phyloP scores from a whole-genome alignment of 495 filamentous ascomycete species.

The Hypomontagnella submonticulosa region DNA sequence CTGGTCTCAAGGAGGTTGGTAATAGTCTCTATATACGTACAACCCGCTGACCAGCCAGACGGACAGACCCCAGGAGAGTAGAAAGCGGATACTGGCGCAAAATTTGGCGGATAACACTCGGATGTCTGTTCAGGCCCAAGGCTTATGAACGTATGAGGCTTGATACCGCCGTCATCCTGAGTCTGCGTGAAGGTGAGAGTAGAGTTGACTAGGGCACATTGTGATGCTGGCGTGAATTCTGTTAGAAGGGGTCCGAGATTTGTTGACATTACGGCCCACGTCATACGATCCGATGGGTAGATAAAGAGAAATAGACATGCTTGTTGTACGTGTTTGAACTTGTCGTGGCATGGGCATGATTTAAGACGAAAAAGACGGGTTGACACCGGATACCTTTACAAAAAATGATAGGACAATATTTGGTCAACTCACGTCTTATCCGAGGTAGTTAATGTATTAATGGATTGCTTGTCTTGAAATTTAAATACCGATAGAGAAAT shows the following conservation, averaged over 20 bases:
- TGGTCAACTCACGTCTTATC: too few relatives aligned
- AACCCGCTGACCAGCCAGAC: slow-evolving; percentile 18
- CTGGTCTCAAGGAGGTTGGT: slow-evolving; percentile 2
- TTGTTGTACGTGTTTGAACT: too few relatives aligned
- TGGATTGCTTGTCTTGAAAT: too few relatives aligned
- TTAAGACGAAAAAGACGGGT: too few relatives aligned
- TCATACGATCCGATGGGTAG: neutral
- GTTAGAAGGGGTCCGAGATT: slow-evolving; percentile 18
- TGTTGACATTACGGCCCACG: neutral
- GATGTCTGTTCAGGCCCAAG: slow-evolving; percentile 18
- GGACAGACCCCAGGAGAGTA: slow-evolving; percentile 21
- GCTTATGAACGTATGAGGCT: slow-evolving; percentile 13
- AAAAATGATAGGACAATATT: too few relatives aligned
- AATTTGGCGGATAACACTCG: slow-evolving; percentile 14
- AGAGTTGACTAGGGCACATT: slow-evolving; percentile 11
- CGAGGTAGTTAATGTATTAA: too few relatives aligned
- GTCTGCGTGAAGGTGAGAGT: slow-evolving; percentile 16
- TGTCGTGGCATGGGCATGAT: too few relatives aligned
- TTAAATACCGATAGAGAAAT: too few relatives aligned
- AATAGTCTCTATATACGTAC: neutral
- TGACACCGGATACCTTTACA: too few relatives aligned
- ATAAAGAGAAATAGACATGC: too few relatives aligned
- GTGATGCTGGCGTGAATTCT: slow-evolving; percentile 18
- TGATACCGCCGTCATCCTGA: slow-evolving; percentile 10
- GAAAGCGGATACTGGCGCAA: neutral